These are phyloP conservation scores for Arctostaphylos glauca DNA, from an alignment of 148 eudicot genomes.

Conservation along the genomic window DNA sequence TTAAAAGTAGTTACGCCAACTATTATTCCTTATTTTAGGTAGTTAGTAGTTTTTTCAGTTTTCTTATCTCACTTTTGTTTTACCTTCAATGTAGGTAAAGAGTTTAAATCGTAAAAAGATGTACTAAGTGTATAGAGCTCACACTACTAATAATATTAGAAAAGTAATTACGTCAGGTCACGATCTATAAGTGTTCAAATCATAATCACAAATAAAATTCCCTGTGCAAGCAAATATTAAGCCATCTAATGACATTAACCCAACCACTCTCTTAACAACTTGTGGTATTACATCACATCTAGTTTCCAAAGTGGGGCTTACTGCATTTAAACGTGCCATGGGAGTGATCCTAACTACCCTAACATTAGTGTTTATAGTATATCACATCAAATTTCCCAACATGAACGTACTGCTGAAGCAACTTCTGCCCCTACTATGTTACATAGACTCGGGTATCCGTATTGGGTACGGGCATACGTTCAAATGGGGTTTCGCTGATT, in stretches of 20 bases:
- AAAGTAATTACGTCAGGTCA: neutral
- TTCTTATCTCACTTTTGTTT: neutral
- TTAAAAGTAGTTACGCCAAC: too few species aligned
- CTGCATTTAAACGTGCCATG: neutral
- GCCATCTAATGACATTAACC: neutral
- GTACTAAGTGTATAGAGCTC: neutral
- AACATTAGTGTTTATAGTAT: neutral
- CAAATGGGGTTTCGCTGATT: too few species aligned
- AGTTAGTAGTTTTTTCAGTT: too few species aligned
- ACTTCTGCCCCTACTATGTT: too few species aligned
- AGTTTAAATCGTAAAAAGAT: neutral
- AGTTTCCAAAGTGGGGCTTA: conserved; percentile 1
- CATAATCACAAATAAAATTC: neutral
- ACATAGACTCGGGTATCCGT: too few species aligned
- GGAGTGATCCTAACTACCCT: conserved; percentile 8
- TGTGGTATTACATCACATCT: neutral
- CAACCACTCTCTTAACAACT: conserved; percentile 6
- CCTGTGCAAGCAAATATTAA: neutral
- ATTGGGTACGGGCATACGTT: too few species aligned
- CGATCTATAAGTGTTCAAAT: neutral
- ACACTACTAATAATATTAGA: neutral
- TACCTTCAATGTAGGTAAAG: neutral
- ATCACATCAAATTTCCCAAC: too few species aligned
- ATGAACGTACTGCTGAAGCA: too few species aligned
- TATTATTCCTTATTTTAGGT: neutral